phyloP scores from a whole-genome alignment of 768 basidiomycete genomes.

The Pleurotus ostreatus region DNA sequence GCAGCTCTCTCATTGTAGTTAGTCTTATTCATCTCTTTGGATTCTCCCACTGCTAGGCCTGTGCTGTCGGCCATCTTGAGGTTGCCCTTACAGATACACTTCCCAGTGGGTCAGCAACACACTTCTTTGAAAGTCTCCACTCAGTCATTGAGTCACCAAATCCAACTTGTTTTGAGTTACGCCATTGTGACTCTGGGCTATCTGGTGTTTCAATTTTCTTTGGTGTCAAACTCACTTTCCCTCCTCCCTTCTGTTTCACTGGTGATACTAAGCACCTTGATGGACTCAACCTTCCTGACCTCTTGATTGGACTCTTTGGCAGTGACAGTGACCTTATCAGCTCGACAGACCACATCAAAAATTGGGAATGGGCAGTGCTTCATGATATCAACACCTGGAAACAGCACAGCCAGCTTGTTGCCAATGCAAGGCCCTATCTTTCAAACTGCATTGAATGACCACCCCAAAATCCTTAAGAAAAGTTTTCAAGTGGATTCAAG shows the following conservation, averaged over 20 bases:
- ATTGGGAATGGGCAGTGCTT: constrained; percentile 22
- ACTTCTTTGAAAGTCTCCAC: constrained; percentile 11
- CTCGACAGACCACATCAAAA: constrained; percentile 4
- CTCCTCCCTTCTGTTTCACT: constrained; percentile 29
- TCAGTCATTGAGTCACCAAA: constrained; percentile 14
- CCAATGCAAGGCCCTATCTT: constrained; percentile 16
- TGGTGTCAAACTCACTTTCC: constrained; percentile 19
- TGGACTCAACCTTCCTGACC: constrained; percentile 30
- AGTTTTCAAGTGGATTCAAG: constrained; percentile 20
- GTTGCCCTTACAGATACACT: no score
- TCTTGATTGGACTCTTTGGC: constrained; percentile 9
- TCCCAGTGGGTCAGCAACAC: constrained; percentile 7
- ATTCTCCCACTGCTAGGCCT: no score
- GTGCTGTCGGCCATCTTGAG: no score
- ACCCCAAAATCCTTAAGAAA: constrained; percentile 28
- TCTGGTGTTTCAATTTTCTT: constrained; percentile 30
- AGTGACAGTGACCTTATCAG: no score
- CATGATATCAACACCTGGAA: constrained; percentile 16
- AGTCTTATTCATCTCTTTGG: no score
- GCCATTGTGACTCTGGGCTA: constrained; percentile 29
- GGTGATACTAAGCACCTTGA: constrained; percentile 41
- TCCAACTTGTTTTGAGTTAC: constrained; percentile 16
- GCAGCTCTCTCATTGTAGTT: no score
- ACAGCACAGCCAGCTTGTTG: constrained; percentile 24
- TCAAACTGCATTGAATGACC: constrained; percentile 29